Conservation (phyloP, 1,284 basidiomycete genomes). For the Trametes pubescens region DNA sequence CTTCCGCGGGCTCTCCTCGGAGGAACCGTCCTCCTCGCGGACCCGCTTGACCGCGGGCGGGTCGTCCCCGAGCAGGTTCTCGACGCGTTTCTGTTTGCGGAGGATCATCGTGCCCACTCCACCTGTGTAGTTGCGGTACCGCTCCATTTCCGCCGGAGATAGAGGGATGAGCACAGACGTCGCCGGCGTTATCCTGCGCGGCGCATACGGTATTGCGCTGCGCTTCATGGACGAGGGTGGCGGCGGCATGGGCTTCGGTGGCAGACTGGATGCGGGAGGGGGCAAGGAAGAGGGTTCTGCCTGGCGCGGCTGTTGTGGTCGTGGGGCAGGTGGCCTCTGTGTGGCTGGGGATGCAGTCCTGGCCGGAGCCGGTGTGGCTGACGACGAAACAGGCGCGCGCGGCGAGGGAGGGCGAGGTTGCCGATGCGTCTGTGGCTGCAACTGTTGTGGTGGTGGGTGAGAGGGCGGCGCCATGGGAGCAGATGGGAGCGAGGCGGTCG, state of each 20-base stretch:
- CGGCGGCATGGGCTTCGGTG: constrained; percentile 31
- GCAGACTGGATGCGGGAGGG: constrained; percentile 27
- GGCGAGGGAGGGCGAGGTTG: constrained; percentile 19
- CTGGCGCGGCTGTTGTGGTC: constrained; percentile 21
- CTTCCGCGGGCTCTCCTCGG: constrained; percentile 50
- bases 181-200: constrained; percentile 68
- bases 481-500: constrained; percentile 26
- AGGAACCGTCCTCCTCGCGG: constrained; percentile 57
- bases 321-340: constrained; percentile 33
- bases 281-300: constrained; percentile 42
- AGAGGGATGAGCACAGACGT: constrained; percentile 70
- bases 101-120: constrained; percentile 61
- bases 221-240: constrained; percentile 33
- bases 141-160: constrained; percentile 66
- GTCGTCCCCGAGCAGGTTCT: constrained; percentile 40
- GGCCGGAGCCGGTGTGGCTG: constrained; percentile 29
- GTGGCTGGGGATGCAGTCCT: constrained; percentile 36
- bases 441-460: constrained; percentile 24
- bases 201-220: constrained; percentile 64
- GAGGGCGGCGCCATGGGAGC: constrained; percentile 27
- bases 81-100: constrained; percentile 65
- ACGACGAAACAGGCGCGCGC: constrained; percentile 41
- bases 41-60: constrained; percentile 49
- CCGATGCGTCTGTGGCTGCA: constrained; percentile 15
- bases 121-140: constrained; percentile 65